These are phyloP conservation scores for Arctium minus DNA, from an alignment of 129 eudicot species.

Conservation along the genomic window DNA sequence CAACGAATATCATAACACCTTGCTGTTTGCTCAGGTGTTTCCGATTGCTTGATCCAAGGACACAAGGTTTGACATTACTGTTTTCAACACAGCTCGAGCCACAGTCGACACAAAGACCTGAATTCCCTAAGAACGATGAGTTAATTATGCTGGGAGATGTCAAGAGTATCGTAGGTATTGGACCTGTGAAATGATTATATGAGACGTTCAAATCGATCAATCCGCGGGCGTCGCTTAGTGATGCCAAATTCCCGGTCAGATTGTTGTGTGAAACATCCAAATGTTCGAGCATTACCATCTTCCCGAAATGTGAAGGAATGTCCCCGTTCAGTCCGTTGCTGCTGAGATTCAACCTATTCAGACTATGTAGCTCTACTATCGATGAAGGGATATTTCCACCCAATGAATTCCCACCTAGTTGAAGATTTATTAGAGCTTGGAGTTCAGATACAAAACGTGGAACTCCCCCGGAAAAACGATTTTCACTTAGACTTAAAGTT, in stretches of 20 bases:
- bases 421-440: conserved; percentile 40
- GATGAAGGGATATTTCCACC: conserved; percentile 60
- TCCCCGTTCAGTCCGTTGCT: conserved; percentile 53
- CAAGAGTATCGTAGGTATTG: conserved; percentile 52
- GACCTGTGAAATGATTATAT: conserved; percentile 55
- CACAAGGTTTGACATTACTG: conserved; percentile 43
- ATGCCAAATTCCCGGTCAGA: conserved; percentile 59
- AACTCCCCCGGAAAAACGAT: conserved; percentile 49
- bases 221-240: conserved; percentile 36
- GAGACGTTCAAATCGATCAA: conserved; percentile 58
- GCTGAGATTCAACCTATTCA: conserved; percentile 62
- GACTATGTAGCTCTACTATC: conserved; percentile 36
- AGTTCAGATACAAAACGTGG: conserved; percentile 53
- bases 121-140: conserved; percentile 58
- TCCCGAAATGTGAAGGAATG: conserved; percentile 49
- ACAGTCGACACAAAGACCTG: conserved; percentile 56
- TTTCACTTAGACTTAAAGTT: conserved; percentile 52
- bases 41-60: conserved; percentile 21
- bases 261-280: conserved; percentile 66
- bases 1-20: conserved; percentile 45
- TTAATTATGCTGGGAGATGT: conserved; percentile 39
- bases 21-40: conserved; percentile 30
- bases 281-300: conserved; percentile 43
- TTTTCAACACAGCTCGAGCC: conserved; percentile 30
- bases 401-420: conserved; percentile 66